Percentiles rank a stretch among this genome's conserved stretches.
Evolutionary conservation across 768 basidiomycete species (phyloP).

Genomic region (Leccinellum albellum): DNA sequence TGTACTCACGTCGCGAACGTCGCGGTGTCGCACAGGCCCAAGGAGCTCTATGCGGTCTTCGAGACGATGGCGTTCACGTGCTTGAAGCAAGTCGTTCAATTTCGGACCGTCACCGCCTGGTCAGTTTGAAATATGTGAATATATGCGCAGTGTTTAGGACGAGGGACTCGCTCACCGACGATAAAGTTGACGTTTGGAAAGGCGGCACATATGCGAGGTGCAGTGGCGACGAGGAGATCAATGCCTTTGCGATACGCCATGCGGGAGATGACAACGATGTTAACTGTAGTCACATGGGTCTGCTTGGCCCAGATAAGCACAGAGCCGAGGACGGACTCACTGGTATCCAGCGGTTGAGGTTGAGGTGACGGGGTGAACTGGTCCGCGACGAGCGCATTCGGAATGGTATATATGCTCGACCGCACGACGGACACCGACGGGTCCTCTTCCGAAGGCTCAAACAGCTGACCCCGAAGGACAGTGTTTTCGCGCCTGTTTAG

Average conservation of each 20-base stretch:
- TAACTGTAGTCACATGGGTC: conserved; percentile 49
- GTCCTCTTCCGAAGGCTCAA: conserved; percentile 46
- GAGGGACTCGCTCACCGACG: conserved; percentile 49
- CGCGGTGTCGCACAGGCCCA: conserved; percentile 73
- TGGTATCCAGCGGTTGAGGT: conserved; percentile 46
- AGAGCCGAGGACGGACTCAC: conserved; percentile 33
- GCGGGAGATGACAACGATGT: conserved; percentile 85
- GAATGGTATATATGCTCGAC: conserved; percentile 82
- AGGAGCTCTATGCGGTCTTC: conserved; percentile 92
- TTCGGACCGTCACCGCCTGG: conserved; percentile 94
- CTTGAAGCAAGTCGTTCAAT: conserved; percentile 89
- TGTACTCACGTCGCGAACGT: conserved; percentile 71
- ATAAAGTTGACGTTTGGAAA: conserved; percentile 89
- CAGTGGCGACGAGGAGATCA: conserved; percentile 89
- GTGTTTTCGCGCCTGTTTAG: conserved; percentile 91
- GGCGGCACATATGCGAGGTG: conserved; percentile 80
- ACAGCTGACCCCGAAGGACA: conserved; percentile 78
- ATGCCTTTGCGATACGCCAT: conserved; percentile 95
- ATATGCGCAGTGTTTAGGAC: background rate
- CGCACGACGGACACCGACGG: conserved; percentile 45
- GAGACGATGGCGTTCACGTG: conserved; percentile 85
- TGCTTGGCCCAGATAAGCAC: background rate
- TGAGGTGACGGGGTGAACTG: conserved; percentile 69
- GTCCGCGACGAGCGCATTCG: conserved; percentile 85
- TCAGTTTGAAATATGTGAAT: background rate